Percentiles rank a stretch among this genome's conserved stretches.
Conservation (phyloP, 176 grass and related monocot genomes). For the Aegilops umbellulata region DNA sequence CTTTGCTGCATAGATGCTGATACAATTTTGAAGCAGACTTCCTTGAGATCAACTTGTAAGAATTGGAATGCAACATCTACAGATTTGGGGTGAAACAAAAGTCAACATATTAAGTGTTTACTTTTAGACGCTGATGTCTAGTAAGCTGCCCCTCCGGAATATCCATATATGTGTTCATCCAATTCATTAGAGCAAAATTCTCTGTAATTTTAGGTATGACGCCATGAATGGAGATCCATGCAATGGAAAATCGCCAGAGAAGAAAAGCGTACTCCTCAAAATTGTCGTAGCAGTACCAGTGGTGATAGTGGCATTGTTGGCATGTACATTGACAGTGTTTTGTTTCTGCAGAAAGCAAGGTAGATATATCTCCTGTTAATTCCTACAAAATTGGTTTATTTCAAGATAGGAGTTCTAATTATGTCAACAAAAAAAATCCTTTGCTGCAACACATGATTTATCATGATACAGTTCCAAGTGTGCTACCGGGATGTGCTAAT, state of each 20-base stretch:
- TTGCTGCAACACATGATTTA: not conserved
- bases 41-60: not conserved
- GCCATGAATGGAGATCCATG: not conserved
- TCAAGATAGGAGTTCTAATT: not conserved
- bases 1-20: not conserved
- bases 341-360: slow-evolving; percentile 3
- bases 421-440: not conserved
- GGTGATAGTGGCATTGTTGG: not conserved
- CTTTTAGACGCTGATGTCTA: not conserved
- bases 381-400: not conserved
- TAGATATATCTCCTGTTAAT: not conserved
- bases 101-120: not conserved
- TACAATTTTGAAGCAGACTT: not conserved
- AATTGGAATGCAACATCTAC: not conserved
- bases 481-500: not conserved
- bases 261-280: not conserved
- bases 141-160: not conserved
- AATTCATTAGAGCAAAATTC: not conserved
- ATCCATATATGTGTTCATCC: not conserved
- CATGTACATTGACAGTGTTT: not conserved
- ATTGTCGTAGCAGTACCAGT: not conserved
- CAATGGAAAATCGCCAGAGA: not conserved
- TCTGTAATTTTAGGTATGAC: not conserved
- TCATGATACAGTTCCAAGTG: not conserved
- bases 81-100: not conserved